Conservation (phyloP, 208 protist genomes). For the Polymyxa betae region DNA sequence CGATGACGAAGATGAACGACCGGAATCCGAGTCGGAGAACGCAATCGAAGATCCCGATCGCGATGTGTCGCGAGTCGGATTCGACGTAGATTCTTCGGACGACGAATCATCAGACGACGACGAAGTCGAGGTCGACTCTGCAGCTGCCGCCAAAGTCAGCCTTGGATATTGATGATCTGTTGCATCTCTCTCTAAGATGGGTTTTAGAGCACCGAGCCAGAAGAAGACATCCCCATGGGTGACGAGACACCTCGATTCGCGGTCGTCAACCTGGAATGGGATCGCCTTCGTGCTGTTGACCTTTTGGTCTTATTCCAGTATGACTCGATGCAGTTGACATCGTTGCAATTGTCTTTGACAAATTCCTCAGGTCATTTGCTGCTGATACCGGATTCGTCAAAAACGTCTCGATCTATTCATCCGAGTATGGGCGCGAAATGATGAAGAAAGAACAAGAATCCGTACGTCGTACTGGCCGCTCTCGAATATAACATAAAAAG, state of each 20-base stretch:
- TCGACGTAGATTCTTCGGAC: background rate
- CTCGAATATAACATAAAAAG: no score
- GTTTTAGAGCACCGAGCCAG: background rate
- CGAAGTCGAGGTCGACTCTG: background rate
- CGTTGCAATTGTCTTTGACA: background rate
- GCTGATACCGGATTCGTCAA: background rate
- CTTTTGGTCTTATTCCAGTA: slow-evolving; percentile 21
- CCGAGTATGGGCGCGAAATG: slow-evolving; percentile 38
- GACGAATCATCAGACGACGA: background rate
- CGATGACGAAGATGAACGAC: background rate
- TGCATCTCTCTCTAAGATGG: background rate
- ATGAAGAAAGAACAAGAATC: background rate
- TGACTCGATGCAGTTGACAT: background rate
- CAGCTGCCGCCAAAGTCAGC: background rate
- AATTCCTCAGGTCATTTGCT: background rate
- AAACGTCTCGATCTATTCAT: background rate
- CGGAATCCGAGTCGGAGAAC: background rate
- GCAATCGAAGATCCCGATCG: no score
- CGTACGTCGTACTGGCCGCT: slow-evolving; percentile 6
- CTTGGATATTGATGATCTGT: background rate
- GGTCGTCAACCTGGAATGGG: slow-evolving; percentile 47
- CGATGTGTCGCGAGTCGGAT: background rate
- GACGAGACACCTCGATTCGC: slow-evolving; percentile 1
- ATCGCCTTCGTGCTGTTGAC: slow-evolving; percentile 40
- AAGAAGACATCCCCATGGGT: slow-evolving; percentile 27